Evolutionary conservation across 164 flowering plant genomes (phyloP).

Genomic region (Paratinospora sagittata): DNA sequence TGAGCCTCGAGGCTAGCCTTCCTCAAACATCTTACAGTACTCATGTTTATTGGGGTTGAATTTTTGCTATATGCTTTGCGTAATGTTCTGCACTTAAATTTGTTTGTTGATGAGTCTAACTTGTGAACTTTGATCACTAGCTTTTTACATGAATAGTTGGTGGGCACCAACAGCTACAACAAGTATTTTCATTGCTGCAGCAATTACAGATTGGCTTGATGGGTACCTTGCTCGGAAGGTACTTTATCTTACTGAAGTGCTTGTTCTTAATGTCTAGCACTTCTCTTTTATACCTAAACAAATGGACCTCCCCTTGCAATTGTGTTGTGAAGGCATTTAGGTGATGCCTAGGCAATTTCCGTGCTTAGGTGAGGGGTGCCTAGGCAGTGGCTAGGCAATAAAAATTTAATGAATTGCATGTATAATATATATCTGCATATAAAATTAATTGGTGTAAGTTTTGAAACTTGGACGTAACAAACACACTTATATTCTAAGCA

Average conservation of each 20-base stretch:
- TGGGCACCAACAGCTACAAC: constrained; percentile 84
- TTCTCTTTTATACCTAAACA: not conserved
- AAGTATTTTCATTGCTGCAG: constrained; percentile 80
- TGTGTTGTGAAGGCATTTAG: no score
- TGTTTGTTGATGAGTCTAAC: constrained; percentile 15
- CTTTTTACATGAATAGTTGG: constrained; percentile 68
- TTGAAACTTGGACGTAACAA: no score
- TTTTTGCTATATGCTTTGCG: not conserved
- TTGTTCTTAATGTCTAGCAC: not conserved
- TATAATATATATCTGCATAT: no score
- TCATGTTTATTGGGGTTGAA: no score
- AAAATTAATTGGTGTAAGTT: no score
- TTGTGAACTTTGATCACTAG: constrained; percentile 28
- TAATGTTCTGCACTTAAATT: not conserved
- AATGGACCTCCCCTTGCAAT: not conserved
- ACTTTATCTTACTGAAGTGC: not conserved
- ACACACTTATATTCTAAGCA: no score
- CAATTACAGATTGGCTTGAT: constrained; percentile 98
- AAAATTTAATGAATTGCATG: no score
- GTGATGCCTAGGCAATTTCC: no score
- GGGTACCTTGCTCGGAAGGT: constrained; percentile 96
- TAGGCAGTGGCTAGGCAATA: no score
- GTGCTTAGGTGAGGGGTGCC: no score
- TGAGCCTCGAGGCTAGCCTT: no score
- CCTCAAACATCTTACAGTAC: no score